Conservation (phyloP, 805 yeast genomes). For the Grigorovia transvaalensis region DNA sequence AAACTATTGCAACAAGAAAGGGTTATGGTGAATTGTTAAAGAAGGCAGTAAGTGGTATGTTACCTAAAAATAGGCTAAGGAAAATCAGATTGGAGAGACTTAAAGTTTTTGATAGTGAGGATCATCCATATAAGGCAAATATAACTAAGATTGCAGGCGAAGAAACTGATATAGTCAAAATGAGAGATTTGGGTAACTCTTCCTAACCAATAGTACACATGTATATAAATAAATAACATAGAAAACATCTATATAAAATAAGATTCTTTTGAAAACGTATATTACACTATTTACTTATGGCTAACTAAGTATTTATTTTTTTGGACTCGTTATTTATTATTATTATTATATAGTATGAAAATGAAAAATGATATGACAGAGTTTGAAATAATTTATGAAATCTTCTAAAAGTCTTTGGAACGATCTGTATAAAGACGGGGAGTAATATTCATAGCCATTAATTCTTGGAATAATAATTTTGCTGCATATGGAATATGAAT, state of each 20-base stretch:
- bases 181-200: slow-evolving; percentile 12
- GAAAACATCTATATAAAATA: neutral
- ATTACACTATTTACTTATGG: slow-evolving; percentile 4
- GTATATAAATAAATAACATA: neutral
- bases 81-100: slow-evolving; percentile 70
- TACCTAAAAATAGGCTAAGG: slow-evolving; percentile 84
- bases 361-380: neutral
- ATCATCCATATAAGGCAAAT: slow-evolving; percentile 77
- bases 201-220: neutral
- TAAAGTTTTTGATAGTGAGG: slow-evolving; percentile 78
- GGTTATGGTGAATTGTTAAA: slow-evolving; percentile 82
- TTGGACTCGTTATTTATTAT: neutral
- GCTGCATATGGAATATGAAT: slow-evolving; percentile 99
- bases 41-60: slow-evolving; percentile 91
- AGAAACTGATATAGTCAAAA: slow-evolving; percentile 32
- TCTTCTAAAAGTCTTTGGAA: slow-evolving; percentile 32
- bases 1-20: slow-evolving; percentile 57
- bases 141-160: slow-evolving; percentile 80
- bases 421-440: slow-evolving; percentile 96
- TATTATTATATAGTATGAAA: neutral
- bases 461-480: slow-evolving; percentile 89
- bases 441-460: slow-evolving; percentile 95
- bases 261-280: slow-evolving; percentile 1
- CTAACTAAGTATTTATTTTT: neutral
- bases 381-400: neutral